Evolutionary conservation across 495 filamentous ascomycete genomes (phyloP).

Genomic region (Chaetomium cochliodes): DNA sequence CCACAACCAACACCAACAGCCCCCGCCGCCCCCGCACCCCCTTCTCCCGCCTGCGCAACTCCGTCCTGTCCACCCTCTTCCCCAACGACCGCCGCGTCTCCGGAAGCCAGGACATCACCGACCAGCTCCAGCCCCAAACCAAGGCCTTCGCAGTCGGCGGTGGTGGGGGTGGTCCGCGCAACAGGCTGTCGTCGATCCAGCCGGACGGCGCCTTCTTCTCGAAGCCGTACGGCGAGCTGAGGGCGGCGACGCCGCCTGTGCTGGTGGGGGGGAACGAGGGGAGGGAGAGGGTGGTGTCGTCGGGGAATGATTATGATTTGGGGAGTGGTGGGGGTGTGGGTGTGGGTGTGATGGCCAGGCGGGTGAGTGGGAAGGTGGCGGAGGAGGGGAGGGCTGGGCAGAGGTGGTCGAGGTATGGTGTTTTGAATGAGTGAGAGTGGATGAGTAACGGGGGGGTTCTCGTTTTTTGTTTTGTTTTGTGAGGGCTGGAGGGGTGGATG

Average conservation of each 20-base stretch:
- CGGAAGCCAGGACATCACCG: conserved; percentile 35
- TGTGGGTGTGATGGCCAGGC: conserved; percentile 34
- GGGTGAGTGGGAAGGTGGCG: conserved; percentile 80
- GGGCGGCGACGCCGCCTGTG: conserved; percentile 49
- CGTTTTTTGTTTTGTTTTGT: not conserved
- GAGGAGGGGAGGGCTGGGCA: conserved; percentile 71
- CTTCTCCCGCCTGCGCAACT: conserved; percentile 32
- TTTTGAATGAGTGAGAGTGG: conserved; percentile 35
- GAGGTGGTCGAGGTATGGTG: conserved; percentile 36
- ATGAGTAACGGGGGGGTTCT: no score
- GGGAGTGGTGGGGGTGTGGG: conserved; percentile 33
- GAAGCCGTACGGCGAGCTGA: conserved; percentile 52
- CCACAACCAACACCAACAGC: not conserved
- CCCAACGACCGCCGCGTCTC: conserved; percentile 42
- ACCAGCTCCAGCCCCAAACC: conserved; percentile 12
- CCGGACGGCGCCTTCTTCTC: conserved; percentile 52
- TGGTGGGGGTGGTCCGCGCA: conserved; percentile 19
- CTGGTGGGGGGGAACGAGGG: conserved; percentile 37
- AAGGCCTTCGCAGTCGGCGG: conserved; percentile 21
- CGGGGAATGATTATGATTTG: conserved; percentile 61
- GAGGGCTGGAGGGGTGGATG: not conserved
- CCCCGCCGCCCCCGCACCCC: conserved; percentile 31
- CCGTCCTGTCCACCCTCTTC: conserved; percentile 44
- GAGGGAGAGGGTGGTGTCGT: conserved; percentile 45
- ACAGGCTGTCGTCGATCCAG: conserved; percentile 50